Evolutionary conservation across 495 filamentous ascomycete genomes (phyloP).

Genomic region (Aspergillus haitiensis): DNA sequence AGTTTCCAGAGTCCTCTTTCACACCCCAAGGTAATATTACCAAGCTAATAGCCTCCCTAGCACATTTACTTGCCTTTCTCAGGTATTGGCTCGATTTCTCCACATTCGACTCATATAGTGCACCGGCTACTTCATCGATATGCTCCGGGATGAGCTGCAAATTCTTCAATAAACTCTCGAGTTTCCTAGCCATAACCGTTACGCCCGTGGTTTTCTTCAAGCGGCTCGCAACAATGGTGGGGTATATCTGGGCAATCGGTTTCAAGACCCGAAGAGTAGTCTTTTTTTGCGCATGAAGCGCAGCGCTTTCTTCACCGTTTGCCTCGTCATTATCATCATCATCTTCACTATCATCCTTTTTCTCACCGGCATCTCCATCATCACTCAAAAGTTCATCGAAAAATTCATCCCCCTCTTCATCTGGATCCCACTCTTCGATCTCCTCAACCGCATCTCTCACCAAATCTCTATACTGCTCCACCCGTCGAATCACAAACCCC

Average conservation of each 20-base stretch:
- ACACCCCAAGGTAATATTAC: conserved; percentile 31
- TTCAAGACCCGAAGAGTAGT: conserved; percentile 41
- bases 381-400: conserved; percentile 45
- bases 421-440: conserved; percentile 81
- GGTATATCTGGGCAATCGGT: conserved; percentile 44
- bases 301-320: conserved; percentile 31
- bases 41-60: conserved; percentile 32
- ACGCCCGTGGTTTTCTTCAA: conserved; percentile 33
- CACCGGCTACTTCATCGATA: conserved; percentile 51
- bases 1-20: conserved; percentile 9
- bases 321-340: conserved; percentile 29
- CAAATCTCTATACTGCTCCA: conserved; percentile 66
- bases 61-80: conserved; percentile 28
- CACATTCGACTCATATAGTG: conserved; percentile 46
- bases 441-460: conserved; percentile 80
- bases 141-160: conserved; percentile 43
- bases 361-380: conserved; percentile 45
- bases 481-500: conserved; percentile 59
- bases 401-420: conserved; percentile 56
- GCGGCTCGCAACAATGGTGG: conserved; percentile 39
- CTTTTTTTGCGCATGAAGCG: conserved; percentile 41
- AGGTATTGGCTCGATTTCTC: conserved; percentile 32
- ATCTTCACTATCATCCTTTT: conserved; percentile 41
- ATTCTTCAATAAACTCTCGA: conserved; percentile 36
- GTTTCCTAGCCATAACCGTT: conserved; percentile 18